Base-by-base conservation (phyloP, 257 asterid species). In the Solanum tarijense region DNA sequence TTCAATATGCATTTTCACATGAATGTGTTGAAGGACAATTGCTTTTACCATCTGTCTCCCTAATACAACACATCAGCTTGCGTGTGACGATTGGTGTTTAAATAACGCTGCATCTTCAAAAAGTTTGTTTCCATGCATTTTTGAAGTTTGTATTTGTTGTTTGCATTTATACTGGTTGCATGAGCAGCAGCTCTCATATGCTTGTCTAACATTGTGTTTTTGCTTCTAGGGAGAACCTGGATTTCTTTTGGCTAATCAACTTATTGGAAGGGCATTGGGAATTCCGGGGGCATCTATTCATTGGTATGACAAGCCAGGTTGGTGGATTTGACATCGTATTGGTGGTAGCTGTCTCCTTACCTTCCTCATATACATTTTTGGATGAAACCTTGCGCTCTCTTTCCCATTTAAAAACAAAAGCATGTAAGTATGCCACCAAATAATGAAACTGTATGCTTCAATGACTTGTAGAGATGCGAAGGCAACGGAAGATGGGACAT, bases 261-360 rank as follows among this genome's bases (percentile, higher is more conserved):
- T 97, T 71, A 95, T 95, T 58, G 93, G 90, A 86, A 94, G 93
- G 89, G 98, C 98, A 38, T 88, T 97, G 92, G 91, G 92, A 87
- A 91, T 92, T 69, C 93, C 98, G 1, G 99, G 99, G 79, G 98
- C 98, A 89, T 90, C 99, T 36, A 72, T 97, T 90, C 99, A 97
- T 92, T 97, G 99, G 99, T 97, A 97, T 86, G 97, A 96, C 92
- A 97, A 97, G 89, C 99, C 98, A 94, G 99, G 99, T 97, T 75
- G 72, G 98, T 92, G 86, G 46, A 31, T 58, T 81, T 29, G 36
- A 71, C 55, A 75, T 71, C 29, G 6, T 31, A 1, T 66, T 38
- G 72, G 18, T 86, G 46, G 84, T n/a, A 13, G n/a, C 0, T 76
- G 35, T 76, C n/a, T 76, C 21, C 34, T 39, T 38, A 36, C 6